A percentile compares a stretch with the other conserved stretches of the same genome.
Evolutionary conservation across 148 eudicot genomes (phyloP).

Genomic region (Linanthus parryae): DNA sequence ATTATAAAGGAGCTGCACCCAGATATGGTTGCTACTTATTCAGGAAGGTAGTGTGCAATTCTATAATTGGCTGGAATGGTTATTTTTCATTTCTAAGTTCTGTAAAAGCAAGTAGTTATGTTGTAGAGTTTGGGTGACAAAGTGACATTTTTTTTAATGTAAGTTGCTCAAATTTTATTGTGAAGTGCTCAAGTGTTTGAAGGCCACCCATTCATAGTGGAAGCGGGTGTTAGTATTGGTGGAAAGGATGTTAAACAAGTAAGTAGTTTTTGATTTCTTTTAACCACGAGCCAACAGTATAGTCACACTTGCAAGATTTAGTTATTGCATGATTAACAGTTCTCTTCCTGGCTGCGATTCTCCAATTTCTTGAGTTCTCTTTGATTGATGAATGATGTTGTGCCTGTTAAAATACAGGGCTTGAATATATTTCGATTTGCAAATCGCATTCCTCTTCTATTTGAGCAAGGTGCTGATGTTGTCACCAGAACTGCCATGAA

Average conservation of each 20-base stretch:
- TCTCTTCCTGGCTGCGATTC: background rate
- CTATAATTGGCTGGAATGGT: conserved; percentile 1
- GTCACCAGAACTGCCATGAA: conserved; percentile 88
- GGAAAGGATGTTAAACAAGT: conserved; percentile 99
- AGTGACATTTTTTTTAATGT: background rate
- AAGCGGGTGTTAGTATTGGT: conserved; percentile 97
- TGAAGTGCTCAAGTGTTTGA: conserved; percentile 98
- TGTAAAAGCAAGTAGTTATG: background rate
- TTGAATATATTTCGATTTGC: conserved; percentile 95
- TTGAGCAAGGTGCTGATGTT: conserved; percentile 99
- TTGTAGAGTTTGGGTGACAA: background rate
- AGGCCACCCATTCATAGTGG: conserved; percentile 96
- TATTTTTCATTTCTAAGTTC: background rate
- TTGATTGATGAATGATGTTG: no score
- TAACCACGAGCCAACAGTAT: background rate
- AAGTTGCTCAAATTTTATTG: background rate
- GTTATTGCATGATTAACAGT: background rate
- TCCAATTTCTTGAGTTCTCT: background rate
- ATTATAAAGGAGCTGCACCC: conserved; percentile 98
- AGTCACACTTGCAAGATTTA: background rate
- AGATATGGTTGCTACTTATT: conserved; percentile 99
- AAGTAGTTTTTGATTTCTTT: conserved; percentile 15
- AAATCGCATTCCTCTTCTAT: conserved; percentile 95
- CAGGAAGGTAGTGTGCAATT: conserved; percentile 76
- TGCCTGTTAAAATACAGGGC: conserved; percentile 45